phyloP scores from a whole-genome alignment of 176 grass and related monocot genomes.

The Chrysopogon serrulatus region DNA sequence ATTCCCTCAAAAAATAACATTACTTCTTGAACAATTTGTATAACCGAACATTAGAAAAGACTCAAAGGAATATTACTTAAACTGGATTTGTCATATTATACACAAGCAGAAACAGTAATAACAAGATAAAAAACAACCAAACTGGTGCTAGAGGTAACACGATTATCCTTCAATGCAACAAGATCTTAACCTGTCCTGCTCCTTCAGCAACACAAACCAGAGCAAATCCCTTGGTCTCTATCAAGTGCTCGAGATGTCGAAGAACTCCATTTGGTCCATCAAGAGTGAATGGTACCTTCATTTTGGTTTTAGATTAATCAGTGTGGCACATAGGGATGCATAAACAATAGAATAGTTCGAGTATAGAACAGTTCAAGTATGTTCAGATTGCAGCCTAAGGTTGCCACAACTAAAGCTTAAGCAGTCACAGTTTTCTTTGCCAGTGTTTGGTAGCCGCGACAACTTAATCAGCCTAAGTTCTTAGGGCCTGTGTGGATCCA shows the following conservation, averaged over 20 bases:
- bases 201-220: slow-evolving; percentile 94
- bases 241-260: slow-evolving; percentile 75
- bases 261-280: slow-evolving; percentile 77
- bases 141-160: neutral
- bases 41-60: neutral
- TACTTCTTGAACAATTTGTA: neutral
- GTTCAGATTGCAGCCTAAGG: neutral
- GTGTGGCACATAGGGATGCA: neutral
- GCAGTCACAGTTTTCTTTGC: neutral
- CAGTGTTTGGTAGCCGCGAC: neutral
- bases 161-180: slow-evolving; percentile 8
- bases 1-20: too few species aligned
- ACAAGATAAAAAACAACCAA: neutral
- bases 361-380: too few species aligned
- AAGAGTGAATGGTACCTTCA: slow-evolving; percentile 85
- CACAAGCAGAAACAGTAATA: neutral
- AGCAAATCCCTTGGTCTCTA: slow-evolving; percentile 87
- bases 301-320: slow-evolving; percentile 26
- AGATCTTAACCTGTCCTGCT: slow-evolving; percentile 81
- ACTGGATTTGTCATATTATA: neutral
- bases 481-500: neutral
- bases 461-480: neutral
- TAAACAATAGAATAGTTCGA: slow-evolving; percentile 4
- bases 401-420: neutral
- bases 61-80: neutral